phyloP scores from a whole-genome alignment of 352 stramenopile species.

The Phytophthora quininea region DNA sequence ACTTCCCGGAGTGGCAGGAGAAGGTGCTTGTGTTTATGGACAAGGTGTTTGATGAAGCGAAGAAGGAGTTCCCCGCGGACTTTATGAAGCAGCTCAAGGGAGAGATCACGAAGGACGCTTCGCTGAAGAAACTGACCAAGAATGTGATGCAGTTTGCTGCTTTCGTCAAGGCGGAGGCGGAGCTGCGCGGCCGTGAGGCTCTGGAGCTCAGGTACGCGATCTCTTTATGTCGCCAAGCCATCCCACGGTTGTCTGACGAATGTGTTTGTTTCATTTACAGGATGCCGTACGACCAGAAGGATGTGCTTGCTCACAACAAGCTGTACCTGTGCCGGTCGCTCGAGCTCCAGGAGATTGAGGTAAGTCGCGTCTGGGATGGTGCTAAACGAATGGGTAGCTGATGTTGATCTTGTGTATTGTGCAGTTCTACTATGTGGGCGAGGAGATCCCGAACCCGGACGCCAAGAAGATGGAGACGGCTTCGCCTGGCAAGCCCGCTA shows the following conservation, averaged over 20 bases:
- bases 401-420: conserved; percentile 5
- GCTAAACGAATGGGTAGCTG: neutral
- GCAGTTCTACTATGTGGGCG: conserved; percentile 81
- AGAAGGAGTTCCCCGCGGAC: conserved; percentile 76
- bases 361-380: conserved; percentile 21
- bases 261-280: conserved; percentile 36
- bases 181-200: conserved; percentile 91
- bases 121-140: conserved; percentile 92
- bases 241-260: conserved; percentile 6
- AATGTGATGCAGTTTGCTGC: conserved; percentile 97
- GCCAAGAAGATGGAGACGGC: conserved; percentile 86
- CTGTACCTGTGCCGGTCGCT: conserved; percentile 91
- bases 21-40: conserved; percentile 88
- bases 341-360: conserved; percentile 86
- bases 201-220: conserved; percentile 88
- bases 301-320: conserved; percentile 92
- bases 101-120: conserved; percentile 69
- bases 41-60: conserved; percentile 57
- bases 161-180: conserved; percentile 94
- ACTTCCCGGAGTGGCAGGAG: conserved; percentile 88
- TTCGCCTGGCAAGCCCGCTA: conserved; percentile 83
- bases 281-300: conserved; percentile 96
- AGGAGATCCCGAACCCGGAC: conserved; percentile 75
- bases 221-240: conserved; percentile 4
- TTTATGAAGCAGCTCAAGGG: conserved; percentile 91